These are phyloP conservation scores for Asterella californica DNA, from an alignment of 225 moss, liverwort and hornwort species.

Conservation along the genomic window DNA sequence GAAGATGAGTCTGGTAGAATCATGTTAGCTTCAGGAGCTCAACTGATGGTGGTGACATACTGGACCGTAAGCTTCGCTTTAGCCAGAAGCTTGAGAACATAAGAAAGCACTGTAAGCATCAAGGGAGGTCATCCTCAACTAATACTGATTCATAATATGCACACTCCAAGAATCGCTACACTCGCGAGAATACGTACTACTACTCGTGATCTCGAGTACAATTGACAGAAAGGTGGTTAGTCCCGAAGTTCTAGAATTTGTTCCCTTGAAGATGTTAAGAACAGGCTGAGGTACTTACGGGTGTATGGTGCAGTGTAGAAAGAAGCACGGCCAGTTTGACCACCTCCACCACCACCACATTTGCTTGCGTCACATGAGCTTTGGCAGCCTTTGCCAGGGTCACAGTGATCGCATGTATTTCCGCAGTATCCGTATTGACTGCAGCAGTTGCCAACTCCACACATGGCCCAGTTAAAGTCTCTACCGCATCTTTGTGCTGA, in stretches of 20 bases:
- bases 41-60: too few relatives aligned
- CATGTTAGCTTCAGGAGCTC: too few relatives aligned
- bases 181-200: too few relatives aligned
- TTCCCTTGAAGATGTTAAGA: not conserved
- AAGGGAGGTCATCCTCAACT: too few relatives aligned
- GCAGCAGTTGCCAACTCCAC: conserved; percentile 26
- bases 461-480: not conserved
- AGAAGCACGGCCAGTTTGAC: conserved; percentile 15
- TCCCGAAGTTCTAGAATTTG: too few relatives aligned
- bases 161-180: too few relatives aligned
- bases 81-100: too few relatives aligned
- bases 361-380: conserved; percentile 17
- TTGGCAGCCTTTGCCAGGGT: conserved; percentile 21
- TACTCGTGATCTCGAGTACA: too few relatives aligned
- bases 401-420: conserved; percentile 17
- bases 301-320: conserved; percentile 27
- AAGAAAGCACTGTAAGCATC: too few relatives aligned
- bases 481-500: conserved; percentile 16
- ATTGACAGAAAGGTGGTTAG: not conserved
- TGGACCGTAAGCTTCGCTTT: too few relatives aligned
- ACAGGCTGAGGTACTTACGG: conserved; percentile 16
- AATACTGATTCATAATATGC: too few relatives aligned
- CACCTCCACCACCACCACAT: conserved; percentile 9
- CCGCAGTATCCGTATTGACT: conserved; percentile 34
- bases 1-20: too few relatives aligned